These are phyloP conservation scores for Phialophora macrospora DNA, from an alignment of 2,329 filamentous ascomycete genomes.

Conservation along the genomic window DNA sequence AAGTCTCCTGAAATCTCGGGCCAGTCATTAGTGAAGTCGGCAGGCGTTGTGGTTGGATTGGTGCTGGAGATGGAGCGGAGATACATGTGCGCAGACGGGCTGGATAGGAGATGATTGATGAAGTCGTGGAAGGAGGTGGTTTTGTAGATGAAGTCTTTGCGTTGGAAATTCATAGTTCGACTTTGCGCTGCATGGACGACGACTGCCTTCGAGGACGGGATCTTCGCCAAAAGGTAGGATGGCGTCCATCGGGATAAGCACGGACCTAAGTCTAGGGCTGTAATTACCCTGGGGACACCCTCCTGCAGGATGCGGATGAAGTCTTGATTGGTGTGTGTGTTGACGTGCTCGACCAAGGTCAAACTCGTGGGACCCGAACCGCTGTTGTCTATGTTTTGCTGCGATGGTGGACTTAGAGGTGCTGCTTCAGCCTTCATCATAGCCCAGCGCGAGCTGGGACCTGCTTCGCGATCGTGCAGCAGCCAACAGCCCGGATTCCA, in stretches of 20 bases:
- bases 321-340: conserved; percentile 20
- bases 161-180: conserved; percentile 76
- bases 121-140: conserved; percentile 71
- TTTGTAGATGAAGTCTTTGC: conserved; percentile 80
- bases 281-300: conserved; percentile 68
- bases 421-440: conserved; percentile 37
- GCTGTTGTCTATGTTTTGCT: neutral
- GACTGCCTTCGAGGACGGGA: conserved; percentile 68
- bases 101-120: conserved; percentile 55
- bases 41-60: conserved; percentile 70
- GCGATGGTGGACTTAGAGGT: conserved; percentile 23
- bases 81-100: conserved; percentile 69
- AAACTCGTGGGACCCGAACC: neutral
- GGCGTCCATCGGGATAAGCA: conserved; percentile 72
- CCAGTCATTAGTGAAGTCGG: conserved; percentile 74
- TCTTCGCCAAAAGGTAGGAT: conserved; percentile 66
- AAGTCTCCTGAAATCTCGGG: conserved; percentile 73
- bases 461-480: conserved; percentile 45
- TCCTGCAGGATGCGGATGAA: conserved; percentile 65
- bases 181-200: conserved; percentile 72
- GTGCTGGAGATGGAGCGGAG: conserved; percentile 75
- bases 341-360: conserved; percentile 24
- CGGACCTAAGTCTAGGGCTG: conserved; percentile 67
- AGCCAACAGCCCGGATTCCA: conserved; percentile 71
- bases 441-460: conserved; percentile 43